phyloP scores from a whole-genome alignment of 2,329 filamentous ascomycete species.

The Colletotrichum zoysiae region DNA sequence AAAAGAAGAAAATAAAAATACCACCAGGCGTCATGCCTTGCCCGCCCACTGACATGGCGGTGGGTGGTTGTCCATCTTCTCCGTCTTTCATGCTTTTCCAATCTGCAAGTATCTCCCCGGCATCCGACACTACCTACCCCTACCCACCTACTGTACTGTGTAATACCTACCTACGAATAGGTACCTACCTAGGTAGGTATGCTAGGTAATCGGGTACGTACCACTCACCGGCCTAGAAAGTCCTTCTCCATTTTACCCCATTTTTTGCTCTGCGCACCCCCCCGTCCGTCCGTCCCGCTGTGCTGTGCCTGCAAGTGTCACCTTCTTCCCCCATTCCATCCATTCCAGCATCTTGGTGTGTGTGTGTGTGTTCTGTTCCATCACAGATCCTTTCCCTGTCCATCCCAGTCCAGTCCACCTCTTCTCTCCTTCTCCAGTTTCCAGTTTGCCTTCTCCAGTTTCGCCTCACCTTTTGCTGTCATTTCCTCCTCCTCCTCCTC shows the following conservation, averaged over 20 bases:
- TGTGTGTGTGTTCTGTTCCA: constrained; percentile 15
- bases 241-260: constrained; percentile 36
- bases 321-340: constrained; percentile 14
- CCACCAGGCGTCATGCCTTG: constrained; percentile 9
- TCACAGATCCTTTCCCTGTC: constrained; percentile 33
- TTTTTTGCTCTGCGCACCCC: constrained; percentile 30
- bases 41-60: not conserved
- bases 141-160: no score
- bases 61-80: not conserved
- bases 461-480: constrained; percentile 23
- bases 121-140: not conserved
- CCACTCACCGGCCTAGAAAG: constrained; percentile 5
- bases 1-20: no score
- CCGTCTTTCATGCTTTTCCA: not conserved
- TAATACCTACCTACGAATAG: no score
- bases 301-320: not conserved
- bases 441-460: not conserved
- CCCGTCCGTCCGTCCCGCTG: not conserved
- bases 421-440: constrained; percentile 13
- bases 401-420: constrained; percentile 11
- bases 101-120: not conserved
- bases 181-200: no score
- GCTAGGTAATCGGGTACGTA: no score
- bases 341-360: constrained; percentile 36
- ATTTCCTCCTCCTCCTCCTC: not conserved